Evolutionary conservation across 768 basidiomycete species (phyloP).

Genomic region (Tulasnella sp.): DNA sequence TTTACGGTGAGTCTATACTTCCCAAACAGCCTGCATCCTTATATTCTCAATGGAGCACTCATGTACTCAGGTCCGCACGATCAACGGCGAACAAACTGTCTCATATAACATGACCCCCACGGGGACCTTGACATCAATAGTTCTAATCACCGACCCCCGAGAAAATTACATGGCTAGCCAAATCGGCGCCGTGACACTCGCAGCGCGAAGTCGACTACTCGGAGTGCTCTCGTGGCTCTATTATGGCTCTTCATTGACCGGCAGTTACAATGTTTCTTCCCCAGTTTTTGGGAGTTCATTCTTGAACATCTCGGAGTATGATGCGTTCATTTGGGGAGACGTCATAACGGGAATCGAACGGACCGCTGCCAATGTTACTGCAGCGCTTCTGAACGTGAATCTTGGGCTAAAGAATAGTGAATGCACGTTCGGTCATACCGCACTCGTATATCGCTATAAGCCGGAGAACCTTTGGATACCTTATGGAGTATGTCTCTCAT

Average conservation of each 20-base stretch:
- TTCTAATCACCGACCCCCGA: background rate
- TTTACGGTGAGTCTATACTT: background rate
- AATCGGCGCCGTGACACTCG: background rate
- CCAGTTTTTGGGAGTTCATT: background rate
- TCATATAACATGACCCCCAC: background rate
- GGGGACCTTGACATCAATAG: background rate
- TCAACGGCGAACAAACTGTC: background rate
- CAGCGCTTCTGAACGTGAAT: background rate
- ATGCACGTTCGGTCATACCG: background rate
- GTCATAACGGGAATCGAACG: background rate
- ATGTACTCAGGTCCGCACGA: background rate
- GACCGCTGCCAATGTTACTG: background rate
- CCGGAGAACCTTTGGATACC: slow-evolving; percentile 14
- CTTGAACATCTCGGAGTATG: background rate
- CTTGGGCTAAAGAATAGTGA: background rate
- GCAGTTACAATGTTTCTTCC: background rate
- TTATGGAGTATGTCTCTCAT: background rate
- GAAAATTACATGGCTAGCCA: background rate
- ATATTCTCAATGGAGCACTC: background rate
- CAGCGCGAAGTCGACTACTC: slow-evolving; percentile 5
- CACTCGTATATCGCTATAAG: background rate
- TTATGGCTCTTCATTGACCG: background rate
- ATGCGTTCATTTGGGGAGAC: background rate
- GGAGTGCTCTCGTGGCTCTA: background rate
- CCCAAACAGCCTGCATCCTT: too few relatives aligned